Evolutionary conservation across 2,329 filamentous ascomycete genomes (phyloP), one percentile per base, ranked within the genome.

Genomic region (Didymella pinodella): DNA sequence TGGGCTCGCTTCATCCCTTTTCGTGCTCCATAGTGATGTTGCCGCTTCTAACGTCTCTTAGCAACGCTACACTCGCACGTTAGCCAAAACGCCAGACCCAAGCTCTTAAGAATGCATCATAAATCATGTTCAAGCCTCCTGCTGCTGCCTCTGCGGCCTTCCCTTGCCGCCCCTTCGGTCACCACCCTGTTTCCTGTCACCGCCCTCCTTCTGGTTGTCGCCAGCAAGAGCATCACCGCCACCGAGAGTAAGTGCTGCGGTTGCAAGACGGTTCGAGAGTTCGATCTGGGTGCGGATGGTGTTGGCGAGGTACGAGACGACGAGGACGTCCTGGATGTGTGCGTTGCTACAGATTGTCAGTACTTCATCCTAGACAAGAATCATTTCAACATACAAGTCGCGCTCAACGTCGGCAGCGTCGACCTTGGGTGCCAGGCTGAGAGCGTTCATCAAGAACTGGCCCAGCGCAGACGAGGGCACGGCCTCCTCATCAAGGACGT

Each of bases 241-340:
- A 48, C 81, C 82, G 66, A 83, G 77, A 31, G 81, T 83, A 45
- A 84, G 77, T 3, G 82, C 80, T 8, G 82, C 82, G 10, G 81
- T 95, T 53, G 94, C 94, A 74, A 99, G 84, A 65, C 94, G 88
- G 85, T 98, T 96, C 66, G 93, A 96, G 59, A 99, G 88, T 75
- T 98, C 95, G 83, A 99, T 97, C 84, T 99, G 95, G 69, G 94
- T 98, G 79, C 94, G 92, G 81, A 98, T 97, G 67, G 93, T 97
- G 85, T 98, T 99, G 78, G 95, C 93, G 66, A 99, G 86, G 84
- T 99, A 99, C 68, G 93, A 96, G 72, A 99, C 93, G 79, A 98
- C 93, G 67, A 99, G 88, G 62, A 99, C 93, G 79, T 99, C 95
- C 83, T 99, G 95, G 80, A 99, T 93, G 83, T 99, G 95, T 84